Base-by-base conservation (phyloP, 495 filamentous ascomycete genomes). In the Cercophora newfieldiana region DNA sequence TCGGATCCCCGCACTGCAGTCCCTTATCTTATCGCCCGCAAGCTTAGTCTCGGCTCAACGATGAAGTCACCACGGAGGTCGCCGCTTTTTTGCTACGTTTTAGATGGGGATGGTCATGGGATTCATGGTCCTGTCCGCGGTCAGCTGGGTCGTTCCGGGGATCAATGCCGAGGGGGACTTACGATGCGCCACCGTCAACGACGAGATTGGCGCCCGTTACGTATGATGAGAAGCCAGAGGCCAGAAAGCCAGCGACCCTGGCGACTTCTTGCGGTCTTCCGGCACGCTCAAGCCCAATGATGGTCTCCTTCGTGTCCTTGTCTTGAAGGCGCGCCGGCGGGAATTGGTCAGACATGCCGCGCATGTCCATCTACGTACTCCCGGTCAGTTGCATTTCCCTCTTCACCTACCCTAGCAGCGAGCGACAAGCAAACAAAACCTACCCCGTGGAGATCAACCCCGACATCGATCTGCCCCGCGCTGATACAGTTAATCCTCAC, bases 401-500 rank as follows among this genome's bases (percentile, higher is more conserved):
- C 10, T 44, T 14, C 18, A 8, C 2, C 37, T 16, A 44, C 37
- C 2, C 37, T 16, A 44, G 10, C 12, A 44, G 18, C 12, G 2
- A 44, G 37, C 4, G 37, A 14, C n/a, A n/a, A 6, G 10, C 4
- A 44, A 33, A 5, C 12, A 16, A 14, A 6, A 44, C 37, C 12
- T 16, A 44, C 37, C 3, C 74, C 80, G 55, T 81, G 76, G 63
- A 87, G 72, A 69, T 87, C 83, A 29, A 86, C 80, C 0, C 86
- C 86, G 30, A 83, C 79, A 72, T 87, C 85, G 59, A 88, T 85
- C 71, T 86, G 82, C 7, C 86, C 86, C 4, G 82, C 79, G 18
- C 80, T 82, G 54, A 88, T 85, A 66, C 80, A 85, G 61, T 88
- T 89, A 64, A 88, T 86, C 56, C 86, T 72, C 26, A 89, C 82